These are phyloP conservation scores for Populus simonii DNA, from an alignment of 345 rosid genomes.

Conservation along the genomic window DNA sequence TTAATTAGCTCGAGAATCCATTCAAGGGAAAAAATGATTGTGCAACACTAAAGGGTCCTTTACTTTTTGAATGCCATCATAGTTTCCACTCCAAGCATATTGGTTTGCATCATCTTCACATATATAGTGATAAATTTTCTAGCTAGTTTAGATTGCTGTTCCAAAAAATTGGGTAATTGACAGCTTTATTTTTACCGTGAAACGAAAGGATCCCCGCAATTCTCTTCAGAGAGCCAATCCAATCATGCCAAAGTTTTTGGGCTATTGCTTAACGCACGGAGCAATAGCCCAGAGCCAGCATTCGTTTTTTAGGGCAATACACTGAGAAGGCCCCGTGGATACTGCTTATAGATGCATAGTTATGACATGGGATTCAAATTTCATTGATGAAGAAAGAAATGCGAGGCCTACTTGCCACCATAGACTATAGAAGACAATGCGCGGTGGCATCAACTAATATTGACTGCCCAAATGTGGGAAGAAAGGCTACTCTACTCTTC, in stretches of 20 bases:
- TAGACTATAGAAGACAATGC: not conserved
- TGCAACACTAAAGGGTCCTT: not conserved
- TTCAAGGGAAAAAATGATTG: not conserved
- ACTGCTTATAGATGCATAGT: not conserved
- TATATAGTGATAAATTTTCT: not conserved
- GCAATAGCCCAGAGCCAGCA: not conserved
- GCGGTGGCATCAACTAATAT: constrained; percentile 25
- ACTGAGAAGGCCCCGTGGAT: not conserved
- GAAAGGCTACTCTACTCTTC: not conserved
- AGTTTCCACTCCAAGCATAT: not conserved
- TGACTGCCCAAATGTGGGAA: constrained; percentile 9
- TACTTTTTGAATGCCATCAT: not conserved
- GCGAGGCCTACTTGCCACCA: not conserved
- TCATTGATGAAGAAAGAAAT: not conserved
- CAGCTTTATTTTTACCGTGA: not conserved
- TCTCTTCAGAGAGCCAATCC: not conserved
- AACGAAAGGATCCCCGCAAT: not conserved
- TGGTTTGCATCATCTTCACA: not conserved
- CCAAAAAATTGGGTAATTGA: not conserved
- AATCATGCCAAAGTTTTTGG: not conserved
- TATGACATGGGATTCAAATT: not conserved
- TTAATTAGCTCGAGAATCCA: not conserved
- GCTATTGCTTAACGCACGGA: not conserved
- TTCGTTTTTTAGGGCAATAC: not conserved
- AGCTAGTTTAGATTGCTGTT: not conserved